These are phyloP conservation scores for Sporobolomyces pararoseus DNA, from an alignment of 768 basidiomycete species.

Conservation along the genomic window DNA sequence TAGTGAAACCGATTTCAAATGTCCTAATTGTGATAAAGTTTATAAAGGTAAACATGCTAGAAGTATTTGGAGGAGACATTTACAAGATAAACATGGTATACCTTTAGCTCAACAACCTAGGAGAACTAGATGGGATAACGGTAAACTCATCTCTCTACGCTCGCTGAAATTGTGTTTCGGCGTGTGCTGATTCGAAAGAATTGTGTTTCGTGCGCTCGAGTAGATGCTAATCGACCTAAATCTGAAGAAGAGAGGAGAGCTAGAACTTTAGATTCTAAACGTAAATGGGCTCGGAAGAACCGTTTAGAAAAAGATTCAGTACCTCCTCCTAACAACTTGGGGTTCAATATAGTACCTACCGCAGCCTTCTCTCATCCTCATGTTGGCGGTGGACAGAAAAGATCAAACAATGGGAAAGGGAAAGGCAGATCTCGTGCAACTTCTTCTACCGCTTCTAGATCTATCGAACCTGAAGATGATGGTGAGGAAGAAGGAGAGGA, in stretches of 20 bases:
- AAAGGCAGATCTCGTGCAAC: not conserved
- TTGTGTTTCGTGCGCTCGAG: too few relatives aligned
- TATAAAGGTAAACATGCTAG: slow-evolving; percentile 52
- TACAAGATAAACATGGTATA: slow-evolving; percentile 53
- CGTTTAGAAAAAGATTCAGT: slow-evolving; percentile 41
- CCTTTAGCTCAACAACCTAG: slow-evolving; percentile 50
- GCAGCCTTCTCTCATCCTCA: not conserved
- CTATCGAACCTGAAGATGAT: not conserved
- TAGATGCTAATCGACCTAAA: slow-evolving; percentile 51
- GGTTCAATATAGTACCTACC: not conserved
- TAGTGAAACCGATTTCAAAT: slow-evolving; percentile 40
- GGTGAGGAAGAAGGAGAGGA: not conserved
- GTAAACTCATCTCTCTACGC: slow-evolving; percentile 38
- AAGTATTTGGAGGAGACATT: slow-evolving; percentile 52
- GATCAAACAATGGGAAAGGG: not conserved
- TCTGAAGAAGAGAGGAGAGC: slow-evolving; percentile 49
- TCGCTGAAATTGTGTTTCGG: too few relatives aligned
- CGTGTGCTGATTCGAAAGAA: not conserved
- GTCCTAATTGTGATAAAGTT: slow-evolving; percentile 50
- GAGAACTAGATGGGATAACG: slow-evolving; percentile 52
- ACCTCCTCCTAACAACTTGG: not conserved
- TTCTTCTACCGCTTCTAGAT: not conserved
- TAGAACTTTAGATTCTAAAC: slow-evolving; percentile 49
- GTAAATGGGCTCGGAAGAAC: slow-evolving; percentile 51
- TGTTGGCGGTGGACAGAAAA: not conserved